These are phyloP conservation scores for Eimeria maxima DNA, from an alignment of 169 alveolate genomes.

Conservation along the genomic window DNA sequence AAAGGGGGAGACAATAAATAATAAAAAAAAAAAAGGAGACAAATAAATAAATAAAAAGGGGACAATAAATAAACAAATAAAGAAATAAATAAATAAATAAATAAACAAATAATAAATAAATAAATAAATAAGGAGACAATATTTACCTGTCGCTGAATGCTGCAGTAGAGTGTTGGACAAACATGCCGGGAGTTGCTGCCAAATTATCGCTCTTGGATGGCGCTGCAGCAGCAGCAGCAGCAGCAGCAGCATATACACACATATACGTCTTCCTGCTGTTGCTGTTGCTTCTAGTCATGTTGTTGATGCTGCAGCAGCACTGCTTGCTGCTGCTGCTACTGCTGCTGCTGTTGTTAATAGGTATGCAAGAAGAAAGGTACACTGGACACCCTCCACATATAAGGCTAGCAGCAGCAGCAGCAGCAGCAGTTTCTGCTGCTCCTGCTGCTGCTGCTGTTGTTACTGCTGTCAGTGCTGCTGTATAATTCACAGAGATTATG, in stretches of 20 bases:
- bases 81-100: background rate
- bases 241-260: no score
- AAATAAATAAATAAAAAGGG: background rate
- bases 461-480: background rate
- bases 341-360: background rate
- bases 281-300: no score
- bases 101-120: background rate
- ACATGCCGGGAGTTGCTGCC: slow-evolving; percentile 95
- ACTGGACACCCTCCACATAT: background rate
- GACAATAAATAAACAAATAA: no score
- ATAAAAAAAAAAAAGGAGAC: no score
- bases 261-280: background rate
- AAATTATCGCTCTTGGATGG: slow-evolving; percentile 81
- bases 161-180: slow-evolving; percentile 92
- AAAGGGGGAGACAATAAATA: background rate
- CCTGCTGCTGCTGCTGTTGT: no score
- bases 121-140: background rate
- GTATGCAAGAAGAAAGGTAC: no score
- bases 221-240: slow-evolving; percentile 49
- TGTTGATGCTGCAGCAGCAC: no score
- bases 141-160: slow-evolving; percentile 84
- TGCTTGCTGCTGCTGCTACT: background rate
- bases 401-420: background rate
- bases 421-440: slow-evolving; percentile 11
- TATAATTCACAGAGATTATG: no score